These are phyloP conservation scores for Calvatia gigantea DNA, from an alignment of 768 basidiomycete species.

Conservation along the genomic window DNA sequence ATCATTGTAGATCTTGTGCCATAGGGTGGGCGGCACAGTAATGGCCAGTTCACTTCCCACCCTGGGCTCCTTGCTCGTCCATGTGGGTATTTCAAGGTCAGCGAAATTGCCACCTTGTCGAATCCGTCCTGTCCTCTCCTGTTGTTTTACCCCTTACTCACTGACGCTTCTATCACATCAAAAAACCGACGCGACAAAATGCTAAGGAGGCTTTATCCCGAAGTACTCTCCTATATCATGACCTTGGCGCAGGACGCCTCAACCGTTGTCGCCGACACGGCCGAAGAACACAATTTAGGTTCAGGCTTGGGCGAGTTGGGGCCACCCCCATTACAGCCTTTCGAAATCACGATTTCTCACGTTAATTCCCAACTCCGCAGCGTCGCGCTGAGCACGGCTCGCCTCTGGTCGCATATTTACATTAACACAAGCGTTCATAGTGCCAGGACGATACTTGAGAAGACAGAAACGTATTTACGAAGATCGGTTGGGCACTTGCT, in stretches of 20 bases:
- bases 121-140: too few relatives aligned
- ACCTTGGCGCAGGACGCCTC: conserved; percentile 17
- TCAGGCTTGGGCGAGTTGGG: background rate
- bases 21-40: too few relatives aligned
- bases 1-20: too few relatives aligned
- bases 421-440: conserved; percentile 14
- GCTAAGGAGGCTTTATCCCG: conserved; percentile 1
- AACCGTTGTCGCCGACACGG: background rate
- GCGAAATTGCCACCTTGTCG: too few relatives aligned
- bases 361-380: conserved; percentile 35
- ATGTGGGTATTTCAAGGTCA: background rate
- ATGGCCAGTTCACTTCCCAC: too few relatives aligned
- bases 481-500: conserved; percentile 31
- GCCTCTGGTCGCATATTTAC: conserved; percentile 38
- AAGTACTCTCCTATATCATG: conserved; percentile 10
- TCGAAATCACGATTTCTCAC: conserved; percentile 37
- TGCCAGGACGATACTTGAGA: conserved; percentile 16
- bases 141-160: too few relatives aligned
- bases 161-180: background rate
- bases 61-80: background rate
- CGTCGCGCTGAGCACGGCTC: conserved; percentile 32
- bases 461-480: conserved; percentile 26
- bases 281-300: too few relatives aligned
- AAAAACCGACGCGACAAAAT: background rate
- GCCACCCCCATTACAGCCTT: conserved; percentile 17